Evolutionary conservation across 2,329 filamentous ascomycete genomes (phyloP), one percentile per base, ranked within the genome.

Genomic region (Aspergillus viridinutans): DNA sequence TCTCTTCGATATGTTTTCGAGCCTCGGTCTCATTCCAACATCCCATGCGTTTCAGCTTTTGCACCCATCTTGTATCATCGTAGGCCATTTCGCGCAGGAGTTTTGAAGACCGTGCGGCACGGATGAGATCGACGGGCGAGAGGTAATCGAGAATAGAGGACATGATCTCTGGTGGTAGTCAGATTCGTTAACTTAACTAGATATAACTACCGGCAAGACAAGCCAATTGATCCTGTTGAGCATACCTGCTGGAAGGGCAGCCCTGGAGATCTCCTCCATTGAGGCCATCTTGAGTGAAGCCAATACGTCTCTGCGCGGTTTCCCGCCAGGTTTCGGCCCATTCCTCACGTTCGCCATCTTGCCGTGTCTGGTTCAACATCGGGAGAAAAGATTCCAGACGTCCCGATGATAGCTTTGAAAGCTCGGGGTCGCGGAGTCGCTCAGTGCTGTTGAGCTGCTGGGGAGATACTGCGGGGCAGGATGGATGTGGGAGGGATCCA

Each of bases 61-160:
- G 86, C 42, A 97, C 89, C 94, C 94, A 99, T 78, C 93, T 84
- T 51, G 92, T 90, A 74, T 99, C 94, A 73, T 99, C 94, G 75
- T 97, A 99, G 3, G 97, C 92, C 92, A 99, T 99, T 76, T 99
- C 94, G 70, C 89, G 88, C 82, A 97, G 85, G 59, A 90, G 89
- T 69, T 85, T 89, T 57, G 91, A 96, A 25, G 90, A 87, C 61
- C 88, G 87, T 48, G 94, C 93, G 70, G 91, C 93, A 64, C 86
- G 85, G 71, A 97, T 84, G 67, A 96, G 87, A 73, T 97, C 93
- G 58, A 88, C 79, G 28, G 96, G 83, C 42, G 90, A 89, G 42
- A 97, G 85, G 76, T 95, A 92, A 71, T 97, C 91, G 69, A 99
- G 84, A 64, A 99, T 92, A 0, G 86, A 83, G 29, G 89, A 88